These are phyloP conservation scores for Lepiota venenata DNA, from an alignment of 768 basidiomycete genomes.

Conservation along the genomic window DNA sequence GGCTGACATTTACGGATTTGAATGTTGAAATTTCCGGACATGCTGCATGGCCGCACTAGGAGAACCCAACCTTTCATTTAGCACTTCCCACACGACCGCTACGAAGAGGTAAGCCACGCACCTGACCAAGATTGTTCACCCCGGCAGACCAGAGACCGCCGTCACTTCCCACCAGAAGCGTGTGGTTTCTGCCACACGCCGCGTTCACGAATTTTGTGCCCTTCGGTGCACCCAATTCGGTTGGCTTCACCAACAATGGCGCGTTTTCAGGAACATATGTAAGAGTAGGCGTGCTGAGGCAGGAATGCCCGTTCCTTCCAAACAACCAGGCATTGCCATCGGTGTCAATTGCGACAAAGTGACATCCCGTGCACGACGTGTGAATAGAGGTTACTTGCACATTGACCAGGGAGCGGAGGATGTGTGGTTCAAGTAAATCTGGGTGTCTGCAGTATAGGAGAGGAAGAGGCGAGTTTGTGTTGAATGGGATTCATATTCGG, in stretches of 20 bases:
- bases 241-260: constrained; percentile 57
- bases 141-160: constrained; percentile 87
- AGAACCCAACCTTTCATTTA: neutral
- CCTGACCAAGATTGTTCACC: constrained; percentile 78
- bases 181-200: constrained; percentile 81
- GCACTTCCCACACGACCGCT: neutral
- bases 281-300: constrained; percentile 57
- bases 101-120: constrained; percentile 29
- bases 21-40: constrained; percentile 67
- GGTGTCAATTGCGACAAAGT: constrained; percentile 69
- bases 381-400: constrained; percentile 71
- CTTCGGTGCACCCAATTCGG: constrained; percentile 55
- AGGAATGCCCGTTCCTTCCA: constrained; percentile 74
- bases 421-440: constrained; percentile 85
- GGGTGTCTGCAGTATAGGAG: constrained; percentile 42
- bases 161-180: constrained; percentile 75
- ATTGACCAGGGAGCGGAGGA: constrained; percentile 85
- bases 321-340: constrained; percentile 87
- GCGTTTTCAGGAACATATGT: constrained; percentile 72
- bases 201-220: constrained; percentile 73
- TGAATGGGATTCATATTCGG: constrained; percentile 7
- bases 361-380: constrained; percentile 72
- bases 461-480: constrained; percentile 4
- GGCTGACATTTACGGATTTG: constrained; percentile 54
- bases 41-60: constrained; percentile 68